A percentile compares a stretch with the other conserved stretches of the same genome.
These are phyloP conservation scores for Nakazawaea ambrosiae DNA, from an alignment of 805 yeast genomes.

Conservation along the genomic window DNA sequence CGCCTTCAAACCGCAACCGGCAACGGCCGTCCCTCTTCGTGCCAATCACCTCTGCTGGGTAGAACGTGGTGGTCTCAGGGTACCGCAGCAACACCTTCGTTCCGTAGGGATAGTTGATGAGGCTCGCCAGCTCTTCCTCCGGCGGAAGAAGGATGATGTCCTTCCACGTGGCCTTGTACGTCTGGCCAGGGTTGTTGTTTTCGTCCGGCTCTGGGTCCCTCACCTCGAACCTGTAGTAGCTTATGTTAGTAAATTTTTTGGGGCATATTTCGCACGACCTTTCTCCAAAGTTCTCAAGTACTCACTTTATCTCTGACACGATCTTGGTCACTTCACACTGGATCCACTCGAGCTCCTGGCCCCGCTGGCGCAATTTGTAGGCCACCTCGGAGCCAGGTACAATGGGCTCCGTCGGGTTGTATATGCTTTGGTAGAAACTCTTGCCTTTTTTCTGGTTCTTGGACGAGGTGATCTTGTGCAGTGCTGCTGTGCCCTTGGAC, in stretches of 20 bases:
- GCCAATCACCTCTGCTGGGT: constrained; percentile 87
- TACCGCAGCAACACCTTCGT: constrained; percentile 85
- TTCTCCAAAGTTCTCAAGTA: constrained; percentile 9
- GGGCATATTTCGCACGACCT: constrained; percentile 14
- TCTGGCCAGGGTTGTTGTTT: constrained; percentile 77
- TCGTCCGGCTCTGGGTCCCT: constrained; percentile 98
- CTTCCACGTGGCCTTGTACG: constrained; percentile 75
- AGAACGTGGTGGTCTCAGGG: constrained; percentile 96
- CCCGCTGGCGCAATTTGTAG: constrained; percentile 63
- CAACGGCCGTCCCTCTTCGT: constrained; percentile 70
- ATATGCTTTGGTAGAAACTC: constrained; percentile 39
- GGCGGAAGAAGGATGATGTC: constrained; percentile 74
- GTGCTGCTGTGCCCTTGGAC: not conserved
- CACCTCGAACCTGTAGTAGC: constrained; percentile 74
- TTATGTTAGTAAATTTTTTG: constrained; percentile 84
- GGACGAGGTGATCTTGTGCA: constrained; percentile 1
- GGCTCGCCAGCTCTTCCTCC: constrained; percentile 28
- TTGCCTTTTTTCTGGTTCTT: constrained; percentile 12
- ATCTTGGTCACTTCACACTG: constrained; percentile 85
- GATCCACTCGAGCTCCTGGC: constrained; percentile 87
- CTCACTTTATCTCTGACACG: constrained; percentile 43
- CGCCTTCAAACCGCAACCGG: constrained; percentile 85
- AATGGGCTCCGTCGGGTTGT: constrained; percentile 52
- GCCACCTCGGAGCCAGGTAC: constrained; percentile 80
- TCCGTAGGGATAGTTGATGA: constrained; percentile 61